Evolutionary conservation across 2,329 filamentous ascomycete species (phyloP).

Genomic region (Alternaria triticimaculans): DNA sequence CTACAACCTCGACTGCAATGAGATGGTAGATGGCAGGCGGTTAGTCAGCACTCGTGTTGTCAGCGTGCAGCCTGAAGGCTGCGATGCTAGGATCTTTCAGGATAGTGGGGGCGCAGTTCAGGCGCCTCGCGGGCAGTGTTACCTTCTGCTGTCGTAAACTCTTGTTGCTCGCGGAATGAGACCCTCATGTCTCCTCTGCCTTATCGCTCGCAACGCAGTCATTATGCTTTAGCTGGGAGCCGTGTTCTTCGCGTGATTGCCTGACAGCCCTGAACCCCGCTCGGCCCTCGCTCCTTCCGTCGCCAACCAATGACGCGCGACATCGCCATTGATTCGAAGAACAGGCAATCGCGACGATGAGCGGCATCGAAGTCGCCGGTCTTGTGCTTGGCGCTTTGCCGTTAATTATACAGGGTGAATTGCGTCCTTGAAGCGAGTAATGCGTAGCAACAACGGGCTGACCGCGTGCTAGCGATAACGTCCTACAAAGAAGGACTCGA

Average conservation of each 20-base stretch:
- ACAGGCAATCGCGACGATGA: slow-evolving; percentile 26
- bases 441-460: neutral
- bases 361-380: slow-evolving; percentile 42
- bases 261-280: slow-evolving; percentile 14
- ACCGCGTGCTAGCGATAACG: slow-evolving; percentile 34
- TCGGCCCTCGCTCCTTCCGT: slow-evolving; percentile 6
- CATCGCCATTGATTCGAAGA: neutral
- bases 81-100: slow-evolving; percentile 12
- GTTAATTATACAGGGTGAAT: slow-evolving; percentile 44
- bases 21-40: neutral
- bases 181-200: neutral
- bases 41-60: neutral
- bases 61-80: neutral
- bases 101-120: slow-evolving; percentile 15
- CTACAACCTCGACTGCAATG: slow-evolving; percentile 2
- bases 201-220: neutral
- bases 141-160: neutral
- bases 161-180: neutral
- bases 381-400: slow-evolving; percentile 49
- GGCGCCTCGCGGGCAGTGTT: slow-evolving; percentile 4
- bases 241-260: neutral
- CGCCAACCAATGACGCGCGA: slow-evolving; percentile 10
- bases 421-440: slow-evolving; percentile 1
- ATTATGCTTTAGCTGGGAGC: neutral
- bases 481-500: slow-evolving; percentile 50